Evolutionary conservation across 176 grass and related monocot species (phyloP), one percentile per base, ranked within the genome.

Genomic region (Otatea glauca): DNA sequence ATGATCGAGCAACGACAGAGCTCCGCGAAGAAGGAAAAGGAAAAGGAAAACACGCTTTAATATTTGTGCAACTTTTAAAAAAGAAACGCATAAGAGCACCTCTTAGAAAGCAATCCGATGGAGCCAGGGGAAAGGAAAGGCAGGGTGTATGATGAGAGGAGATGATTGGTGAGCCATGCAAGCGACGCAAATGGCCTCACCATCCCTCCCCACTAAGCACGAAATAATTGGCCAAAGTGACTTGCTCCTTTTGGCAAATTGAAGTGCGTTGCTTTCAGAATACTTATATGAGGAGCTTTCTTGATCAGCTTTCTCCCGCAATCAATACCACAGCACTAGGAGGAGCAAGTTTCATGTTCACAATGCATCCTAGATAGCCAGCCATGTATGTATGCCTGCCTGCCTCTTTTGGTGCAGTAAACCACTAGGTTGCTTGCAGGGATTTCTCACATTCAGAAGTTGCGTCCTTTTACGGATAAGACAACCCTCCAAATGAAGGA

Each of bases 191-290:
- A 35, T 84, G 81, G 59, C 20, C 32, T 75, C 71, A 39, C 29
- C 59, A 39, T 84, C 81, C 73, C 59, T 42, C 71, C 60, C 54
- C 81, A 84, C 81, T 83, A 68, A 69, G 21, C 29, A 49, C 32
- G 23, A 14, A 54, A 74, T 84, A 56, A 70, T 81, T 70, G 65
- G 65, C 65, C 48, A 55, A 81, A 81, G 78, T 14, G 65, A 56
- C 32, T 8, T 32, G 29, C 9, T 21, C 64, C 44, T 83, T 71
- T 56, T 41, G 70, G 50, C 35, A 37, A 37, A 37, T 37, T 37
- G 35, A 37, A 37, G 35, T 69, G 65, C 66, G 21, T n/a, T 45
- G 24, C 67, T 82, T 82, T 72, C 38, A 70, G 67, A 43, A 48
- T 37, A 37, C 35, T 37, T 37, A 4, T 4, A 37, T 37, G 35